Evolutionary conservation across 192 early-diverging fungal species (phyloP).

Genomic region (Mycoemilia scoparia): DNA sequence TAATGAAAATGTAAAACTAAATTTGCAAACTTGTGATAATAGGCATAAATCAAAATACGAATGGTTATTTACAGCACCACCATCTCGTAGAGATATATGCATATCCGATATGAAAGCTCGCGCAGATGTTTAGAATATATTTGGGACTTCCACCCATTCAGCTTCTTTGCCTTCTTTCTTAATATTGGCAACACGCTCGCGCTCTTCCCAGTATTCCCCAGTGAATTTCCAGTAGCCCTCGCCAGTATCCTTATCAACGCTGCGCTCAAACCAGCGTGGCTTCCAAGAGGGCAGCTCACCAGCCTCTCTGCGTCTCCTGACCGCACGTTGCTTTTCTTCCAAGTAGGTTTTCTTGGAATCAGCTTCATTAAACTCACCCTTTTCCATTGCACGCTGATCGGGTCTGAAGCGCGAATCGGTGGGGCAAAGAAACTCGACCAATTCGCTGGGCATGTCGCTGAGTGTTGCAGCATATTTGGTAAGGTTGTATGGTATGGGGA

Average conservation of each 20-base stretch:
- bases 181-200: slow-evolving; percentile 25
- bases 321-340: slow-evolving; percentile 57
- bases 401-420: slow-evolving; percentile 71
- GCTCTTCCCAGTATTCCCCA: slow-evolving; percentile 50
- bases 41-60: no score
- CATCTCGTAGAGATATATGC: no score
- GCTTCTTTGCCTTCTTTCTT: slow-evolving; percentile 4
- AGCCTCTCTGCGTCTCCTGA: slow-evolving; percentile 36
- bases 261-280: slow-evolving; percentile 65
- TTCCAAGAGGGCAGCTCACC: slow-evolving; percentile 34
- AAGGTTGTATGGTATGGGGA: slow-evolving; percentile 46
- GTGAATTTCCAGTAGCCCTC: slow-evolving; percentile 49
- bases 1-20: no score
- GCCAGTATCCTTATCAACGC: slow-evolving; percentile 43
- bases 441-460: slow-evolving; percentile 42
- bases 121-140: no score
- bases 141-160: neutral
- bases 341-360: slow-evolving; percentile 49
- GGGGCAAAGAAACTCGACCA: slow-evolving; percentile 44
- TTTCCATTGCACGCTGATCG: slow-evolving; percentile 76
- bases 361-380: slow-evolving; percentile 59
- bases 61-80: no score
- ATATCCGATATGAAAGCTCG: no score
- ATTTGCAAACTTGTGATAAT: no score
- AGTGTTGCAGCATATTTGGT: slow-evolving; percentile 60